Conservation (phyloP, 352 stramenopile species). For the Detonula confervacea region DNA sequence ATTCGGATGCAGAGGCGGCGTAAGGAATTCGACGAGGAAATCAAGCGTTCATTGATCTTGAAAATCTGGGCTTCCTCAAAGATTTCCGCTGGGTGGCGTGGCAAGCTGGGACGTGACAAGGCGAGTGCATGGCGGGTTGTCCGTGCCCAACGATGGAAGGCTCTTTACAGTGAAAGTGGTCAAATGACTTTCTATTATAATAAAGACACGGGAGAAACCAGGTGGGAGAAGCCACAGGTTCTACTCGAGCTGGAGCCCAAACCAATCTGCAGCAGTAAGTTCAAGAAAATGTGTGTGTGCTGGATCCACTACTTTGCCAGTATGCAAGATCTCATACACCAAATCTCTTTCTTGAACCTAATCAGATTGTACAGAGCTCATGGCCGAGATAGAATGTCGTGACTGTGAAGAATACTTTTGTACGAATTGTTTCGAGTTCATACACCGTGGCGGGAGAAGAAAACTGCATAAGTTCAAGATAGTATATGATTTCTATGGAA, state of each 20-base stretch:
- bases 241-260: conserved; percentile 90
- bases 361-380: conserved; percentile 87
- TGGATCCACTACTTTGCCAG: too few species aligned
- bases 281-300: too few species aligned
- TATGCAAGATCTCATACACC: too few species aligned
- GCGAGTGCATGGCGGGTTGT: conserved; percentile 78
- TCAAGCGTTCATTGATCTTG: conserved; percentile 77
- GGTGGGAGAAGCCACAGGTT: conserved; percentile 90
- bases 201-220: conserved; percentile 88
- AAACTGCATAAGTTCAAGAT: conserved; percentile 88
- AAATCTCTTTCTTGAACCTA: too few species aligned
- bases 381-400: conserved; percentile 89
- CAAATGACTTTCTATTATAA: conserved; percentile 91
- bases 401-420: conserved; percentile 92
- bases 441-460: conserved; percentile 89
- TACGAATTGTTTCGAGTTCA: conserved; percentile 87
- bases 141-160: conserved; percentile 91
- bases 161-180: conserved; percentile 87
- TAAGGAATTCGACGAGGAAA: conserved; percentile 57
- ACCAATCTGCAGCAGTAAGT: conserved; percentile 89
- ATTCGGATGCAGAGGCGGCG: conserved; percentile 34
- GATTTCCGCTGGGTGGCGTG: conserved; percentile 87
- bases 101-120: conserved; percentile 82
- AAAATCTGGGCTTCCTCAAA: conserved; percentile 84
- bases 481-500: conserved; percentile 91